These are phyloP conservation scores for Malbranchea cinnamomea DNA, from an alignment of 2,329 filamentous ascomycete species.

Conservation along the genomic window DNA sequence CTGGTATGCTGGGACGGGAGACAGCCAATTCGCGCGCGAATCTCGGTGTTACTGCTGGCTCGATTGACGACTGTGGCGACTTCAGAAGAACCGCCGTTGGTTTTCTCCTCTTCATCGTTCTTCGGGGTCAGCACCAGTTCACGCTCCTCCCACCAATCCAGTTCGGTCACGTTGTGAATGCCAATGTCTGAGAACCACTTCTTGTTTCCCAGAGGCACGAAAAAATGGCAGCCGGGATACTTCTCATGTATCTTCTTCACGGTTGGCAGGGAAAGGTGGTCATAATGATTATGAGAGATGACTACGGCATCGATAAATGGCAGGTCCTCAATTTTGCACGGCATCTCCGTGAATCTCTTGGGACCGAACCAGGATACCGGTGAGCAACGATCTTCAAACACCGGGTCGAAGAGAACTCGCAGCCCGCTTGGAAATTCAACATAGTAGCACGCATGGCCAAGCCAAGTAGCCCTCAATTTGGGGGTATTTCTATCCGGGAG, in stretches of 20 bases:
- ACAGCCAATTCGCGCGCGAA: constrained; percentile 59
- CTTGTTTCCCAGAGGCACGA: constrained; percentile 70
- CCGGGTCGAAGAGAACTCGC: constrained; percentile 82
- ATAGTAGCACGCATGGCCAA: constrained; percentile 88
- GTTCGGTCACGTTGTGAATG: constrained; percentile 63
- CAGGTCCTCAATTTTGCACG: constrained; percentile 64
- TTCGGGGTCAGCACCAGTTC: constrained; percentile 49
- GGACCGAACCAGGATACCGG: constrained; percentile 58
- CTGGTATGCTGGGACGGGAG: constrained; percentile 75
- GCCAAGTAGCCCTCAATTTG: constrained; percentile 73
- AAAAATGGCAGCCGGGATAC: constrained; percentile 72
- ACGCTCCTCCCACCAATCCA: constrained; percentile 89
- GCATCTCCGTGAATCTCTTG: constrained; percentile 61
- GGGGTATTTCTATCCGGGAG: constrained; percentile 42
- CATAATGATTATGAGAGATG: constrained; percentile 86
- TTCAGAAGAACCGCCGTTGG: too few species aligned
- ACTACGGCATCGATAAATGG: constrained; percentile 46
- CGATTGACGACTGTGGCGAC: too few species aligned
- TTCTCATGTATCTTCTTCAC: constrained; percentile 54
- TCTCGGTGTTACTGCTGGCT: constrained; percentile 31
- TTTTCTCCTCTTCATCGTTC: constrained; percentile 15
- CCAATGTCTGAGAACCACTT: constrained; percentile 63
- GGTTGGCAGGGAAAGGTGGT: constrained; percentile 69
- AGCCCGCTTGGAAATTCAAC: constrained; percentile 78
- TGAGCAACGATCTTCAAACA: constrained; percentile 76